Evolutionary conservation across 2,329 filamentous ascomycete species (phyloP), one percentile per base, ranked within the genome.

Genomic region (Venturiaceae sp.): DNA sequence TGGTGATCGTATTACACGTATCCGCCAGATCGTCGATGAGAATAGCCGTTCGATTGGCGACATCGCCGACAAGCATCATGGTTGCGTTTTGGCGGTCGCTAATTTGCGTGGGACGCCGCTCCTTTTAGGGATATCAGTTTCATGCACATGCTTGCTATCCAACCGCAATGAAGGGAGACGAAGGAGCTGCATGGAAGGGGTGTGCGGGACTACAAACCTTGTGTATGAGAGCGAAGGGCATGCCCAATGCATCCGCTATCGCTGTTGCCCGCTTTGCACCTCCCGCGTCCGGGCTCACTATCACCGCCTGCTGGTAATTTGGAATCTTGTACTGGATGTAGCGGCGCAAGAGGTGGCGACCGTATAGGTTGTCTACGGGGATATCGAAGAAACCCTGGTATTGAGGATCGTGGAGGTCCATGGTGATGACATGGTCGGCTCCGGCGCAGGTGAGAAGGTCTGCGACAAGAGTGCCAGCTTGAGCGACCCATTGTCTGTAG

Each of bases 351-450:
- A 92, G 76, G 54, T 88, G 86, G 65, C 88, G 85, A 59, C 86
- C 92, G 75, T 97, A 97, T 19, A 99, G 80, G 71, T 99, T 99
- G 76, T 99, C 94, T 59, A 99, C 94, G 2, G 94, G 94, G 60
- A 97, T 96, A 69, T 99, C 92, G 69, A 99, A 97, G 79, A 96
- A 99, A 57, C 94, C 94, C 74, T 99, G 94, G 69, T 97, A 97
- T 74, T 99, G 91, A 44, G 90, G 88, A 72, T 96, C 92, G 71
- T 94, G 90, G 56, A 99, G 81, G 69, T 99, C 94, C 88, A 99
- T 95, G 33, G 92, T 96, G 71, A 97, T 96, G 70, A 94, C 86
- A 73, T 97, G 94, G 72, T 99, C 92, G 50, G 94, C 91, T 63
- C 94, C 94, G 63, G 94, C 92, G 74, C 92, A 96, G 41, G 91